phyloP scores from a whole-genome alignment of 768 basidiomycete species.

The Sarcodon aspratus region DNA sequence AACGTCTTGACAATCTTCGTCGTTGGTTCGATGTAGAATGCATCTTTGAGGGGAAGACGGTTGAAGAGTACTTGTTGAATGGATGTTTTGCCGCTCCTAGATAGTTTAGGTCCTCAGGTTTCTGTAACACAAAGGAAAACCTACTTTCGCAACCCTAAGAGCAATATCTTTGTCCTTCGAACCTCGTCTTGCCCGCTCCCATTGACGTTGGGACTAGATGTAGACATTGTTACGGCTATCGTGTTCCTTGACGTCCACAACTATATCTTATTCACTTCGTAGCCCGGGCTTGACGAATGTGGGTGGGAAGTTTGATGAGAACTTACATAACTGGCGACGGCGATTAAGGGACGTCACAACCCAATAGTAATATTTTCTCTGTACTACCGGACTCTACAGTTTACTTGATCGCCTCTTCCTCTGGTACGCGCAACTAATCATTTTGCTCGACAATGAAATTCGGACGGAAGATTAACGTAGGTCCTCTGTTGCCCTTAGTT shows the following conservation, averaged over 20 bases:
- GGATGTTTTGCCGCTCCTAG: slow-evolving; percentile 86
- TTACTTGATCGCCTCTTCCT: no score
- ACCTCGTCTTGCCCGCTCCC: slow-evolving; percentile 9
- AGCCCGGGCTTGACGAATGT: not conserved
- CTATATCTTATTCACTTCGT: not conserved
- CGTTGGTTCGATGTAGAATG: slow-evolving; percentile 85
- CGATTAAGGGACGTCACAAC: no score
- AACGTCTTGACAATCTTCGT: slow-evolving; percentile 61
- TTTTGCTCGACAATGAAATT: slow-evolving; percentile 52
- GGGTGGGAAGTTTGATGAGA: not conserved
- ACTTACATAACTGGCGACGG: no score
- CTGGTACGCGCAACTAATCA: not conserved
- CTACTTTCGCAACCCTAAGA: slow-evolving; percentile 65
- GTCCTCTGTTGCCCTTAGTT: slow-evolving; percentile 10
- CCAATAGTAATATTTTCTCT: not conserved
- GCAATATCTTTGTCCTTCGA: slow-evolving; percentile 54
- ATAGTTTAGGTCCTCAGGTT: not conserved
- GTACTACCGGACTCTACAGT: no score
- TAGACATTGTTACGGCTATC: slow-evolving; percentile 4
- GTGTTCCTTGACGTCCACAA: slow-evolving; percentile 4
- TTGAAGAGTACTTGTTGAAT: slow-evolving; percentile 91
- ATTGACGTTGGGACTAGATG: slow-evolving; percentile 5
- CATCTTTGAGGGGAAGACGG: slow-evolving; percentile 67
- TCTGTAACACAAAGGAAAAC: slow-evolving; percentile 2
- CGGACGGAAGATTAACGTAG: slow-evolving; percentile 63